A percentile compares a stretch with the other conserved stretches of the same genome.
Conservation (phyloP, 805 yeast genomes). For the Lipomyces spencermartinsiae region DNA sequence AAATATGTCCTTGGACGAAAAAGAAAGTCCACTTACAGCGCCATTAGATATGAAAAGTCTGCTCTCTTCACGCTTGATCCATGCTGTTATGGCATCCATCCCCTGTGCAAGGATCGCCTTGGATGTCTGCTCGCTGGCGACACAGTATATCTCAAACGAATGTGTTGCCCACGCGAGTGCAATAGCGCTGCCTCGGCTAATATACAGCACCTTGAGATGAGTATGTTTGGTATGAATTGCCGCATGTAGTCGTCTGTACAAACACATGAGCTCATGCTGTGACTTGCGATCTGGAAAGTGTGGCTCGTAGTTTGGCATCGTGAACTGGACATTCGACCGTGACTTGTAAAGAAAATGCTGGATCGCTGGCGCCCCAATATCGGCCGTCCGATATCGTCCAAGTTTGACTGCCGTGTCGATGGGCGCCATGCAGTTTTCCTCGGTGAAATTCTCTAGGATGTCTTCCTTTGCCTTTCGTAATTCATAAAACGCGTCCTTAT, state of each 20-base stretch:
- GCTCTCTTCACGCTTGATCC: constrained; percentile 77
- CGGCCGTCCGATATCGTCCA: constrained; percentile 55
- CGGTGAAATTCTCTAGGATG: constrained; percentile 54
- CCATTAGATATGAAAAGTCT: constrained; percentile 48
- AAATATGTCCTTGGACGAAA: constrained; percentile 27
- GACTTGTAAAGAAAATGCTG: constrained; percentile 84
- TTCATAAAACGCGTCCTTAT: constrained; percentile 78
- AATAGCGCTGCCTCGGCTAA: constrained; percentile 41
- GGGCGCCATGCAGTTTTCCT: constrained; percentile 49
- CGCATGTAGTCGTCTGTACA: constrained; percentile 50
- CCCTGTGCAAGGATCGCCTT: constrained; percentile 65
- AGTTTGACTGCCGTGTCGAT: constrained; percentile 49
- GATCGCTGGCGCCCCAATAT: constrained; percentile 62
- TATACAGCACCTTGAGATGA: constrained; percentile 42
- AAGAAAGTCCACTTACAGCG: constrained; percentile 40
- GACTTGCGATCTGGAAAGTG: constrained; percentile 43
- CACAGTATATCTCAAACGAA: constrained; percentile 65
- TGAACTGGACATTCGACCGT: constrained; percentile 68
- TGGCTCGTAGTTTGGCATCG: constrained; percentile 53
- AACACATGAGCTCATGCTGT: constrained; percentile 41
- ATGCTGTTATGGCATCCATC: constrained; percentile 67
- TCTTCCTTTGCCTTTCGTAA: constrained; percentile 66
- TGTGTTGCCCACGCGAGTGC: constrained; percentile 65
- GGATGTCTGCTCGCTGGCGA: constrained; percentile 63
- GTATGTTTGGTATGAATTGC: constrained; percentile 43